Base-by-base conservation (phyloP, 306 rosid species). In the Betula pendula region DNA sequence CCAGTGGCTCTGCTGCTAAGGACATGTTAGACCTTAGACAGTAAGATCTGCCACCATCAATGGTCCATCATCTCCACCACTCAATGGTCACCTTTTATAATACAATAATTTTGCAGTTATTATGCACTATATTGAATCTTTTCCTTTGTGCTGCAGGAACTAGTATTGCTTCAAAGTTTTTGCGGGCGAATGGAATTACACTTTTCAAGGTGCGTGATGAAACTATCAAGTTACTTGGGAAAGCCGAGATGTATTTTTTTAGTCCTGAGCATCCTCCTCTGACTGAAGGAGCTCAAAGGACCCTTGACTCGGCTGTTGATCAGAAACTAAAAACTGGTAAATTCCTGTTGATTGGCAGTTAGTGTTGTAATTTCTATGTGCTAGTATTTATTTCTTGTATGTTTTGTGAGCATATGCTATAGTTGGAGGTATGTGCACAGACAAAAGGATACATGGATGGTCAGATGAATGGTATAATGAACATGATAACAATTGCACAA, bases 251-350 rank as follows among this genome's bases (percentile, higher is more conserved):
- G 75, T 86, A 35, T 81, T 68, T 47, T 79, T 72, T 71, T 75
- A 79, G 88, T 83, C 88, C 90, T 3, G 89, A 84, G 86, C 93
- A 82, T 85, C 96, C 96, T 70, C 86, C 87, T 27, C 68, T 86
- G 66, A 84, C 91, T 17, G 91, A 86, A 68, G 94, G 84, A 42
- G 93, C 96, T 74, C 96, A 86, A 81, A 74, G 86, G 76, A 91
- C 78, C 49, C 91, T 93, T 70, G 98, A 93, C 83, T 85, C 87
- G 90, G 98, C 94, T 70, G 73, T 88, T 79, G 91, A 90, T 68
- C 71, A 80, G 66, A 87, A 84, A 70, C 3, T 86, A n/a, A 85
- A 86, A 71, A 87, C 90, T 60, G 94, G 98, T 90, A 73, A 3
- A 65, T 83, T 80, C 69, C 71, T 60, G 13, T 74, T 35, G 4